Percentiles rank a stretch among this genome's conserved stretches.
Evolutionary conservation across 2,329 filamentous ascomycete species (phyloP).

Genomic region (Zalaria obscura): DNA sequence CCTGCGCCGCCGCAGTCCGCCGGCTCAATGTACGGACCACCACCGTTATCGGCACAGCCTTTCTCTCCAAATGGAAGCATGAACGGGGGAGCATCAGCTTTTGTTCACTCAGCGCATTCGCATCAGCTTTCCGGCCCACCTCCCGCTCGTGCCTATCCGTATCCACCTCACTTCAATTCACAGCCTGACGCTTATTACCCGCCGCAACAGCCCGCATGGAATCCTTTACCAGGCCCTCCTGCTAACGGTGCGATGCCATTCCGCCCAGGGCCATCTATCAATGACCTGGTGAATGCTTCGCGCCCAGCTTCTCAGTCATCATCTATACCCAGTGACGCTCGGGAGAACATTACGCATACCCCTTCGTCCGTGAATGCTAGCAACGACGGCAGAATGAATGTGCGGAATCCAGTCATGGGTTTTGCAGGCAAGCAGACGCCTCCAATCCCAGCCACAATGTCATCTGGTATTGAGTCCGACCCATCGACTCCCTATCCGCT

Average conservation of each 20-base stretch:
- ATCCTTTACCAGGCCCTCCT: neutral
- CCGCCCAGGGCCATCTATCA: neutral
- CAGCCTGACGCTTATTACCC: neutral
- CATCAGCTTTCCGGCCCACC: neutral
- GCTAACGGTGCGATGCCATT: neutral
- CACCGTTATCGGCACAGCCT: neutral
- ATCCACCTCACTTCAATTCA: neutral
- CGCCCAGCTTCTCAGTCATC: neutral
- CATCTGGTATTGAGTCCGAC: no score
- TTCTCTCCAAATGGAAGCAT: neutral
- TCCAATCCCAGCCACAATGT: no score
- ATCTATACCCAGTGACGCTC: neutral
- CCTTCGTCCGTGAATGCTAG: no score
- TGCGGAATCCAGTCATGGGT: no score
- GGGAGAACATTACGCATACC: neutral
- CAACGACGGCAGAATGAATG: no score
- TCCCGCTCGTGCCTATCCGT: neutral
- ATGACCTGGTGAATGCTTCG: neutral
- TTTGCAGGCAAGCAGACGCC: no score
- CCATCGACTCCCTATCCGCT: constrained; percentile 4
- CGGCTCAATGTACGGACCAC: neutral
- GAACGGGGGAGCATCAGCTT: neutral
- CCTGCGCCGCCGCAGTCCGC: neutral
- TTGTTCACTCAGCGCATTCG: neutral
- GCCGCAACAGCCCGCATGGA: neutral